Base-by-base conservation (phyloP, 129 eudicot species). In the Flaveria ramosissima region DNA sequence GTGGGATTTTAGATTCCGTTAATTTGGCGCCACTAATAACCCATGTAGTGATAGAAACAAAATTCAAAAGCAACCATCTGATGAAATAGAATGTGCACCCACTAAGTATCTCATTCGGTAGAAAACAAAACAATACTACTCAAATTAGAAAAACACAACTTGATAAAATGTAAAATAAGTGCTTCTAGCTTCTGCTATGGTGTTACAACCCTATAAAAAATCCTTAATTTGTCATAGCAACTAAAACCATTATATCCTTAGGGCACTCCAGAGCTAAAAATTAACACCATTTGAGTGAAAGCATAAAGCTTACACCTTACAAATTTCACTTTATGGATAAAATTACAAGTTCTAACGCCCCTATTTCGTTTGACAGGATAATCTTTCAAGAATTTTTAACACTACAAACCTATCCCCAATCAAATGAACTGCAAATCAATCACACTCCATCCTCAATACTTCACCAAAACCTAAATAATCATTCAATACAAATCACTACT, bases 401-500 rank as follows among this genome's bases (percentile, higher is more conserved):
- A 20, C 41, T 60, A 20, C 4, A 43, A 74, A 60, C 57, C 69
- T 30, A 21, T 47, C 3, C 70, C 64, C 27, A 39, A 39, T 41
- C 24, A 16, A 67, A 77, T 68, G 30, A 53, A 65, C 20, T 39
- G 68, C 68, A 57, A 73, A 39, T 41, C 59, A 17, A 41, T 21
- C 20, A 4, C 21, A 66, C 24, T 50, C 51, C 64, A 66, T 3
- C 21, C 1, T 53, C 51, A 13, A 50, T 51, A 14, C 24, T 47
- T n/a, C 48, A 64, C 15, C 47, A 51, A 9, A 50, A 30, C 62
- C 65, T 65, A 68, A 27, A 10, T 42, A 30, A 30, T 30, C 36
- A 51, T 57, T n/a, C 68, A 12, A 50, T 19, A 15, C 30, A 43
- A 26, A 16, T 30, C 20, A 48, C n/a, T 14, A 23, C 55, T 24